phyloP scores from a whole-genome alignment of 116 monocot species.

The Iris pallida region DNA sequence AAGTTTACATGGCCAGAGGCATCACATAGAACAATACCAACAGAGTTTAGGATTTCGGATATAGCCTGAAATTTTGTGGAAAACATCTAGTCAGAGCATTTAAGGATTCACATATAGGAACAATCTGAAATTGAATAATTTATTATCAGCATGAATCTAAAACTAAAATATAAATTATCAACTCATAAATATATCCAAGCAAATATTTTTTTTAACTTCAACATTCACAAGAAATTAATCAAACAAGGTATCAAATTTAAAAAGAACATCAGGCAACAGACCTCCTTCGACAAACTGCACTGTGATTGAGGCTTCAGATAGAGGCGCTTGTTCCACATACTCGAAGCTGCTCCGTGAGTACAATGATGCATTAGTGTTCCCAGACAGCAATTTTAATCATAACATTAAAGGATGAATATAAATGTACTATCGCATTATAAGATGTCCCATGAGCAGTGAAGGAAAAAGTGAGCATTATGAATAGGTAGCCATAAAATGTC shows the following conservation, averaged over 20 bases:
- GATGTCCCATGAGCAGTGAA: too few species aligned
- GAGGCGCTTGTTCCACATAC: constrained; percentile 44
- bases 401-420: too few species aligned
- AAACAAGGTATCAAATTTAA: background rate
- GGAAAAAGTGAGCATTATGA: too few species aligned
- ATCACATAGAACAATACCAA: constrained; percentile 65
- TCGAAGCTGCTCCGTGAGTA: constrained; percentile 25
- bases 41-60: constrained; percentile 30
- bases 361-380: too few species aligned
- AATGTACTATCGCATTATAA: too few species aligned
- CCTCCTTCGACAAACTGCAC: constrained; percentile 43
- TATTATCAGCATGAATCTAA: too few species aligned
- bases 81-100: background rate
- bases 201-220: background rate
- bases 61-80: constrained; percentile 39
- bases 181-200: background rate
- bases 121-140: too few species aligned
- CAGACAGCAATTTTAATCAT: too few species aligned
- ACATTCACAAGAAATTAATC: background rate
- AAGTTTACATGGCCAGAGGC: constrained; percentile 68
- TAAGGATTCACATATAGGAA: too few species aligned
- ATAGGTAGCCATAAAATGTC: too few species aligned
- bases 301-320: constrained; percentile 29
- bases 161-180: background rate
- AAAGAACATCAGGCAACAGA: constrained; percentile 12